Percentiles rank a stretch among this genome's conserved stretches.
These are phyloP conservation scores for Rhinocladiella similis DNA, from an alignment of 2,329 filamentous ascomycete genomes.

Conservation along the genomic window DNA sequence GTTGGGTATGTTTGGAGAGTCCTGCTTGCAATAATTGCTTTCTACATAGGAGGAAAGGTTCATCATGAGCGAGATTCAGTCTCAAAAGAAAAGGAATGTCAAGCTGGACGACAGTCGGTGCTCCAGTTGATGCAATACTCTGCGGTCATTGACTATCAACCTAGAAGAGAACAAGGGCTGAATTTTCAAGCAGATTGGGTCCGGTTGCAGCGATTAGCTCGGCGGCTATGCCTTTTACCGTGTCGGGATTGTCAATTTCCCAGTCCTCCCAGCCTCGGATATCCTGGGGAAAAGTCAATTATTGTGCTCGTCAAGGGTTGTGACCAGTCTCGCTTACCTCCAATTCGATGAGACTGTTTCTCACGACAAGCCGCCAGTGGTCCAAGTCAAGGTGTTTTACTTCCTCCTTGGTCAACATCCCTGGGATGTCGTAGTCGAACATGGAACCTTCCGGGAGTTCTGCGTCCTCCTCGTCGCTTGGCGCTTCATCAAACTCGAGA, in stretches of 20 bases:
- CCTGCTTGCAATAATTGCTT: no score
- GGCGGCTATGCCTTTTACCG: slow-evolving; percentile 48
- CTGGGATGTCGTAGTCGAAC: slow-evolving; percentile 49
- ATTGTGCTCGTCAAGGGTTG: slow-evolving; percentile 1
- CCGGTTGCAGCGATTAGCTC: slow-evolving; percentile 49
- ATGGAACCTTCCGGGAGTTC: slow-evolving; percentile 36
- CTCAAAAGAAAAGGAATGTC: no score
- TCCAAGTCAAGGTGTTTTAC: slow-evolving; percentile 44
- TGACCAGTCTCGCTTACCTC: slow-evolving; percentile 34
- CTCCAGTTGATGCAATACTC: no score
- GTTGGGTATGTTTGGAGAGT: no score
- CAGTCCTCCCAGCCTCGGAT: slow-evolving; percentile 48
- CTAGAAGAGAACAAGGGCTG: slow-evolving; percentile 28
- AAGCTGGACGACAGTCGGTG: no score
- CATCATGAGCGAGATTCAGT: no score
- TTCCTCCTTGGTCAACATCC: slow-evolving; percentile 44
- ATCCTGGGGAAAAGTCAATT: slow-evolving; percentile 34
- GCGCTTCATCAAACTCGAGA: slow-evolving; percentile 28
- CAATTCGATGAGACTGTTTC: slow-evolving; percentile 44
- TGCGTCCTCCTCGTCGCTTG: slow-evolving; percentile 40
- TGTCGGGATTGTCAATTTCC: slow-evolving; percentile 42
- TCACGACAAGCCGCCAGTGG: slow-evolving; percentile 45
- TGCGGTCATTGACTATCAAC: not conserved
- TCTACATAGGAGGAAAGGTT: no score
- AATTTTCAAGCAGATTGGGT: slow-evolving; percentile 39